These are phyloP conservation scores for Fusarium sp. DNA, from an alignment of 2,329 filamentous ascomycete species.

Conservation along the genomic window DNA sequence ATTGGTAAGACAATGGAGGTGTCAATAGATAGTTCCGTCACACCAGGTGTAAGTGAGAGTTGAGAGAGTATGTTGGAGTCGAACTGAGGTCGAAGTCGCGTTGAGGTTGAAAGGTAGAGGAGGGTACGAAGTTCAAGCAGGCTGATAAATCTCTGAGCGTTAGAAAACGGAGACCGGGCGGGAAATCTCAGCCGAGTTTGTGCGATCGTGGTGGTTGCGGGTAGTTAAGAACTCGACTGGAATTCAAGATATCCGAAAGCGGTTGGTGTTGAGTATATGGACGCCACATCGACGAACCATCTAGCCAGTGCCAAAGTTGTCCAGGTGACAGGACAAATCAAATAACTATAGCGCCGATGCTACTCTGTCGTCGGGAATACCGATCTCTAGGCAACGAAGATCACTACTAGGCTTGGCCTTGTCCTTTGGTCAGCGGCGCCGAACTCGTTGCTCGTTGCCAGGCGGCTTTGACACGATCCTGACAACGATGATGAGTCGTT, in stretches of 20 bases:
- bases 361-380: conserved; percentile 37
- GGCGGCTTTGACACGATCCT: conserved; percentile 18
- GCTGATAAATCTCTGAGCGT: background rate
- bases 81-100: background rate
- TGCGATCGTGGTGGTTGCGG: conserved; percentile 28
- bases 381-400: conserved; percentile 38
- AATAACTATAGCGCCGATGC: conserved; percentile 24
- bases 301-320: conserved; percentile 38
- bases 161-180: conserved; percentile 14
- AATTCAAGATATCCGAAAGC: conserved; percentile 44
- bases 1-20: conserved; percentile 41
- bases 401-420: conserved; percentile 35
- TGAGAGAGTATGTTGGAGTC: conserved; percentile 2
- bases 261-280: conserved; percentile 45
- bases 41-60: conserved; percentile 32
- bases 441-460: conserved; percentile 37
- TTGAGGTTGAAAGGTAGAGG: conserved; percentile 1
- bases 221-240: conserved; percentile 42
- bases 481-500: conserved; percentile 13
- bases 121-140: background rate
- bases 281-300: conserved; percentile 34
- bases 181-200: conserved; percentile 14
- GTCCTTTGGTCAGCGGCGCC: conserved; percentile 40
- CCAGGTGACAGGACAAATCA: conserved; percentile 41
- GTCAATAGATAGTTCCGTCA: conserved; percentile 29